These are phyloP conservation scores for Saposhnikovia divaricata DNA, from an alignment of 129 eudicot genomes.

Conservation along the genomic window DNA sequence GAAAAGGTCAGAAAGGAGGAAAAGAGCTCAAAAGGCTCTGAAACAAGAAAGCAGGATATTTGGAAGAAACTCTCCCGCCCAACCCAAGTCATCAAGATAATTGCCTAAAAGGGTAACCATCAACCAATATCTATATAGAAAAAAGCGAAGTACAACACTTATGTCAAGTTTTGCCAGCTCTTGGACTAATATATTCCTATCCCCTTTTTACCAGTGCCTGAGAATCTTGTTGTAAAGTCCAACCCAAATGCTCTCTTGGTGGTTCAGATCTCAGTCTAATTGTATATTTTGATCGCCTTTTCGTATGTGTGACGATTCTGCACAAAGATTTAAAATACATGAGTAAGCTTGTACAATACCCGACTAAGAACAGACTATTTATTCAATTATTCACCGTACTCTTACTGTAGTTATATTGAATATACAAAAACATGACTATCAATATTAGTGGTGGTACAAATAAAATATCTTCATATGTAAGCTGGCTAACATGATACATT, in stretches of 20 bases:
- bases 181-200: background rate
- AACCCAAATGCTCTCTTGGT: conserved; percentile 4
- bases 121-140: background rate
- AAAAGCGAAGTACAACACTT: background rate
- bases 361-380: background rate
- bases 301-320: conserved; percentile 84
- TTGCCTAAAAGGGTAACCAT: background rate
- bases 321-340: conserved; percentile 9
- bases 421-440: background rate
- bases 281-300: conserved; percentile 73
- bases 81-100: conserved; percentile 2
- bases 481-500: background rate
- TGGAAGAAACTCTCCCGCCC: background rate
- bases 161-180: background rate
- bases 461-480: background rate
- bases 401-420: background rate
- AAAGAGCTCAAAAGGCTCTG: background rate
- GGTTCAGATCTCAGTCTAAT: conserved; percentile 20
- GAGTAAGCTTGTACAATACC: background rate
- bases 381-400: background rate
- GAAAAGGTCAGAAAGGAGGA: background rate
- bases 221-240: background rate
- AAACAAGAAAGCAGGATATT: background rate
- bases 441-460: background rate
- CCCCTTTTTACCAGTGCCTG: background rate